These are phyloP conservation scores for Balamuthia mandrillaris DNA, from an alignment of 208 protist species.

Conservation along the genomic window DNA sequence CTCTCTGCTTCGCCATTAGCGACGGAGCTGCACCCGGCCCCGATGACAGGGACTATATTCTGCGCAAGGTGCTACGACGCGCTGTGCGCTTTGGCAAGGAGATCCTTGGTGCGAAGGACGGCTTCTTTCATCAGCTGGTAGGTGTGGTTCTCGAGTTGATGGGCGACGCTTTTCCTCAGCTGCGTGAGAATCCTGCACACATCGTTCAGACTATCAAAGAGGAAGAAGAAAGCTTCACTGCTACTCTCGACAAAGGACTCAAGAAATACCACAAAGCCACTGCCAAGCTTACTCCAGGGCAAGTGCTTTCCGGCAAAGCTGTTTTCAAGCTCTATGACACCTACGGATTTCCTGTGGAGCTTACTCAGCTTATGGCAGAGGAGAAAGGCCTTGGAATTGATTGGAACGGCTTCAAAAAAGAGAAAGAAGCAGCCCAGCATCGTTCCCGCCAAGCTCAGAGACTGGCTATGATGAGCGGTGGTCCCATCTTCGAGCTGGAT, in stretches of 20 bases:
- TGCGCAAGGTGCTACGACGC: slow-evolving; percentile 95
- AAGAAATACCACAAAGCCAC: slow-evolving; percentile 60
- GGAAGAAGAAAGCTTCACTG: slow-evolving; percentile 93
- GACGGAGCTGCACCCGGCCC: slow-evolving; percentile 91
- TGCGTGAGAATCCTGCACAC: slow-evolving; percentile 64
- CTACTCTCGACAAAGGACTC: slow-evolving; percentile 88
- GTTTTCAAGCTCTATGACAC: slow-evolving; percentile 91
- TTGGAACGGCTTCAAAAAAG: slow-evolving; percentile 51
- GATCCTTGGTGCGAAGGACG: slow-evolving; percentile 86
- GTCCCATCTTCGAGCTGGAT: slow-evolving; percentile 48
- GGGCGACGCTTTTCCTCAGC: slow-evolving; percentile 89
- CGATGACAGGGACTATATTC: slow-evolving; percentile 91
- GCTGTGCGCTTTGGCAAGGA: slow-evolving; percentile 93
- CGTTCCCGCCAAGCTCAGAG: background rate
- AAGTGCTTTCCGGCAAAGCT: slow-evolving; percentile 79
- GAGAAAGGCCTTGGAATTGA: slow-evolving; percentile 83
- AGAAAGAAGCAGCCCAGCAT: background rate
- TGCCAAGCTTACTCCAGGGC: slow-evolving; percentile 35
- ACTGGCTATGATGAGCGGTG: too few species aligned
- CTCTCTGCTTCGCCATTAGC: slow-evolving; percentile 91
- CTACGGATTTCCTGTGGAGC: slow-evolving; percentile 96
- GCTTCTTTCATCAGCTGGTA: slow-evolving; percentile 91
- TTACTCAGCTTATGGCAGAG: slow-evolving; percentile 94
- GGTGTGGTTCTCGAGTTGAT: slow-evolving; percentile 82
- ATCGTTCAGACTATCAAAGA: slow-evolving; percentile 78